Percentiles rank a stretch among this genome's conserved stretches.
Evolutionary conservation across 257 asterid species (phyloP).

Genomic region (Primulina tabacum): DNA sequence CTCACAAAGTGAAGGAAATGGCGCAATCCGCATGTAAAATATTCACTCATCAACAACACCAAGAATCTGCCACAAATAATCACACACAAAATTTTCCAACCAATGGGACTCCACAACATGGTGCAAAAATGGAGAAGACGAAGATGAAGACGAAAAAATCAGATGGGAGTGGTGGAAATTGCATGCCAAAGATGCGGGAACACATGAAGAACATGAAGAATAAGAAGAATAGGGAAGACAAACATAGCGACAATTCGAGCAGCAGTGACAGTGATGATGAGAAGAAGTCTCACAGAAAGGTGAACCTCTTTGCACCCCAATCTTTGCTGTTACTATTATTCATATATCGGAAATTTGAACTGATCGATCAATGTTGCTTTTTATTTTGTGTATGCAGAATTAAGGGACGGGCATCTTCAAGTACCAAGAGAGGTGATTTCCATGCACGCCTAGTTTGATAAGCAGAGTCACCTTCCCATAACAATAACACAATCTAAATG

Average conservation of each 20-base stretch:
- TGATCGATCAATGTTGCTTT: background rate
- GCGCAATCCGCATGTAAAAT: conserved; percentile 21
- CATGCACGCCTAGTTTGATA: too few species aligned
- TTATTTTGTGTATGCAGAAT: conserved; percentile 7
- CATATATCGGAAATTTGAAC: background rate
- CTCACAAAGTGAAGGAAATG: conserved; percentile 33
- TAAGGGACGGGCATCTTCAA: background rate
- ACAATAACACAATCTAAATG: too few species aligned
- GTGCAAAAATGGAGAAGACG: background rate
- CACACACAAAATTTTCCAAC: background rate
- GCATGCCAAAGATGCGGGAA: conserved; percentile 24
- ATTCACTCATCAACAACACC: background rate
- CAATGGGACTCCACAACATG: background rate
- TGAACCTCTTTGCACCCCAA: background rate
- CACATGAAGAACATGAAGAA: conserved; percentile 6
- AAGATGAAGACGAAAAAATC: too few species aligned
- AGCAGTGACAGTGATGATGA: conserved; percentile 20
- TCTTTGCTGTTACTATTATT: background rate
- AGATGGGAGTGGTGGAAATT: background rate
- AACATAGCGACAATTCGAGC: conserved; percentile 3
- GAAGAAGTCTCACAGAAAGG: conserved; percentile 10
- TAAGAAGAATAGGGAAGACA: conserved; percentile 8
- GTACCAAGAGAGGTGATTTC: background rate
- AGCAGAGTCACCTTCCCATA: too few species aligned
- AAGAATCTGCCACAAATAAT: background rate